Evolutionary conservation across 768 basidiomycete genomes (phyloP).

Genomic region (Suillus hirtellus): DNA sequence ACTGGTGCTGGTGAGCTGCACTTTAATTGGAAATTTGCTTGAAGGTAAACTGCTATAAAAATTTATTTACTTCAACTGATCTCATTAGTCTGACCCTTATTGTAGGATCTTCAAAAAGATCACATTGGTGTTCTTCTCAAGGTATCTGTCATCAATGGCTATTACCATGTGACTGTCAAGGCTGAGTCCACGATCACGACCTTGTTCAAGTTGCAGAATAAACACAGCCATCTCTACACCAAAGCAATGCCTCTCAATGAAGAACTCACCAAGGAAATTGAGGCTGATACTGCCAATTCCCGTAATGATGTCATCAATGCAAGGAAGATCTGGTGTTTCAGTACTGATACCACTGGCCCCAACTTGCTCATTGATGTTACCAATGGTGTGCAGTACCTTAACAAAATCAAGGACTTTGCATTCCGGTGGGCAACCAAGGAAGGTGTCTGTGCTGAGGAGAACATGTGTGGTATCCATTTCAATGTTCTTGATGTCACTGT

Average conservation of each 20-base stretch:
- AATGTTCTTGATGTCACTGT: constrained; percentile 96
- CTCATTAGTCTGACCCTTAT: constrained; percentile 2
- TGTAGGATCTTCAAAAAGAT: constrained; percentile 96
- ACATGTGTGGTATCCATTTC: constrained; percentile 97
- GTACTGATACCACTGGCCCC: constrained; percentile 95
- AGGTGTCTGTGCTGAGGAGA: constrained; percentile 95
- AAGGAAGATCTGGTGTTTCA: constrained; percentile 99
- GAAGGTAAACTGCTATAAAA: constrained; percentile 56
- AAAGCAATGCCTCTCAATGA: constrained; percentile 94
- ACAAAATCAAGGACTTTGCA: constrained; percentile 99
- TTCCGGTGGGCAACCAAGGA: constrained; percentile 99
- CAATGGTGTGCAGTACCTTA: constrained; percentile 98
- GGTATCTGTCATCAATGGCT: constrained; percentile 90
- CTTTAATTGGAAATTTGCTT: constrained; percentile 89
- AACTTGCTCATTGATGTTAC: constrained; percentile 98
- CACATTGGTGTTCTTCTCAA: constrained; percentile 99
- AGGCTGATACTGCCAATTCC: constrained; percentile 76
- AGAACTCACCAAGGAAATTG: constrained; percentile 91
- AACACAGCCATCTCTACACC: constrained; percentile 97
- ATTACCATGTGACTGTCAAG: constrained; percentile 97
- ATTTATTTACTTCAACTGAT: neutral
- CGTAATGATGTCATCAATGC: constrained; percentile 99
- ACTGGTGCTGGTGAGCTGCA: constrained; percentile 99
- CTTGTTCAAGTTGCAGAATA: constrained; percentile 99
- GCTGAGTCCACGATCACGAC: constrained; percentile 94